Conservation (phyloP, 2,329 filamentous ascomycete genomes). For the Fusarium verticillioides region DNA sequence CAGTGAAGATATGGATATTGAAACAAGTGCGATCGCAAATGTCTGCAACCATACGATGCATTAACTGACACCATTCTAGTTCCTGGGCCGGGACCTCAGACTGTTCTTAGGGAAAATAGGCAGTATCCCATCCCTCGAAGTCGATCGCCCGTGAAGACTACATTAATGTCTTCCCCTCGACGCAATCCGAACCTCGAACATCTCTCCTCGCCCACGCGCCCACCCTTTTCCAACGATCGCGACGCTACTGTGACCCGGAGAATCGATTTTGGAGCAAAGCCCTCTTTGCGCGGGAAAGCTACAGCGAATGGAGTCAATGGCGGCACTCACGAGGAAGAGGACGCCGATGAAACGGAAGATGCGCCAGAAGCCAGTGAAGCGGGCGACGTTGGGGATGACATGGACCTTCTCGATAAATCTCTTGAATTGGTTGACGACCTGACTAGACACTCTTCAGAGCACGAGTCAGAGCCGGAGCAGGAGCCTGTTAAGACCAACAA, state of each 20-base stretch:
- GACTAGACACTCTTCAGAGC: conserved; percentile 36
- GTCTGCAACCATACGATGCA: not conserved
- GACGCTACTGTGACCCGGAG: conserved; percentile 61
- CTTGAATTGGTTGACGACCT: conserved; percentile 55
- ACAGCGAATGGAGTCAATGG: conserved; percentile 48
- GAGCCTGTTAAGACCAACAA: conserved; percentile 1
- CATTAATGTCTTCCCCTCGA: conserved; percentile 69
- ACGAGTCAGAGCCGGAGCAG: conserved; percentile 20
- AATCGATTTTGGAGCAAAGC: conserved; percentile 60
- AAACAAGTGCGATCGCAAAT: conserved; percentile 53
- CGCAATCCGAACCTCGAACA: conserved; percentile 68
- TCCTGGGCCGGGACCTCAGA: conserved; percentile 64
- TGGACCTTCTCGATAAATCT: conserved; percentile 54
- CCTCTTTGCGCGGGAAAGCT: conserved; percentile 6
- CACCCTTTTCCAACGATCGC: conserved; percentile 49
- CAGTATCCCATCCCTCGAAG: conserved; percentile 60
- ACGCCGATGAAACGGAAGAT: conserved; percentile 44
- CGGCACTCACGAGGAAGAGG: conserved; percentile 41
- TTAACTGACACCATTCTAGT: conserved; percentile 51
- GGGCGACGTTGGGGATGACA: conserved; percentile 23
- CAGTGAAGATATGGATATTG: conserved; percentile 65
- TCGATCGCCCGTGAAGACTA: conserved; percentile 72
- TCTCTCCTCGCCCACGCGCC: conserved; percentile 60
- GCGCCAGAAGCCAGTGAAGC: conserved; percentile 31
- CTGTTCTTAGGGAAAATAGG: conserved; percentile 62